These are phyloP conservation scores for Neonectria ditissima DNA, from an alignment of 2,329 filamentous ascomycete genomes.

Conservation along the genomic window DNA sequence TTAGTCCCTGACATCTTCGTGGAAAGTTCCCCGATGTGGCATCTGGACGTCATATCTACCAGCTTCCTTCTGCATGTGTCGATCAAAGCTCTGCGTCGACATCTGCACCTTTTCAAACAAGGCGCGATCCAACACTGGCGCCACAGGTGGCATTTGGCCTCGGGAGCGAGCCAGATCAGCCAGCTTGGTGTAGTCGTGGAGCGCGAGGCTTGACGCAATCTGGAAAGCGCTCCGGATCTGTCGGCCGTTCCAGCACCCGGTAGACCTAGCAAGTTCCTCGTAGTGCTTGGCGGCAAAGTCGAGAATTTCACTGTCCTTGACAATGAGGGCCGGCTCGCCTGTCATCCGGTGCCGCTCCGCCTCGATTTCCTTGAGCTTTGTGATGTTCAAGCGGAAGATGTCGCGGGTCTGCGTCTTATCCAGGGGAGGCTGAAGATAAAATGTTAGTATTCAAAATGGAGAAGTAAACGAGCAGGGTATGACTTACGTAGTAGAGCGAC, in stretches of 20 bases:
- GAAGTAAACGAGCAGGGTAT: neutral
- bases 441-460: neutral
- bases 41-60: slow-evolving; percentile 49
- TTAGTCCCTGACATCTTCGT: slow-evolving; percentile 23
- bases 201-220: slow-evolving; percentile 52
- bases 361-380: slow-evolving; percentile 53
- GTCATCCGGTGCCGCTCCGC: slow-evolving; percentile 51
- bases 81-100: slow-evolving; percentile 57
- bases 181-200: slow-evolving; percentile 50
- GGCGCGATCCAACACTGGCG: slow-evolving; percentile 51
- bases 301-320: slow-evolving; percentile 51
- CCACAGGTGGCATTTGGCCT: slow-evolving; percentile 51
- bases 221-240: slow-evolving; percentile 55
- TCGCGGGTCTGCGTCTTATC: slow-evolving; percentile 53
- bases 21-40: slow-evolving; percentile 51
- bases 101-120: slow-evolving; percentile 58
- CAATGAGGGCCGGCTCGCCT: slow-evolving; percentile 49
- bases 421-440: slow-evolving; percentile 47
- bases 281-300: slow-evolving; percentile 52
- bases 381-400: slow-evolving; percentile 56
- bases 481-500: slow-evolving; percentile 54
- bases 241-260: slow-evolving; percentile 52
- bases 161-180: slow-evolving; percentile 46
- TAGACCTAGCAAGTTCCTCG: slow-evolving; percentile 44
- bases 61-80: slow-evolving; percentile 55